Conservation (phyloP, 1,284 basidiomycete species). For the Puccinia sorghi region DNA sequence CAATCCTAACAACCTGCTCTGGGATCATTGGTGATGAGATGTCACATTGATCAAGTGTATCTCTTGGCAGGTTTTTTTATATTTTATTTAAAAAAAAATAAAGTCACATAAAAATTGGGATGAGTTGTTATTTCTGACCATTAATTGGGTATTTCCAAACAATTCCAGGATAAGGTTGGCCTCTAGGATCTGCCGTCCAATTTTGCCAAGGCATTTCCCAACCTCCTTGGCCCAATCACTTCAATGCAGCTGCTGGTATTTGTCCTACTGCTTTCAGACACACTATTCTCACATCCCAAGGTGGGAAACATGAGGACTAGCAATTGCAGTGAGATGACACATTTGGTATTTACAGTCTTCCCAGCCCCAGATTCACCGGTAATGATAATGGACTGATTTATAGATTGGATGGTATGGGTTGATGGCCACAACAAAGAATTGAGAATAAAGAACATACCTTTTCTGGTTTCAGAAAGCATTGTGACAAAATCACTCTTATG, state of each 20-base stretch:
- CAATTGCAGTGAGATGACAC: conserved; percentile 99
- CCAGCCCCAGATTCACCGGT: conserved; percentile 99
- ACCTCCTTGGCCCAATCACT: conserved; percentile 59
- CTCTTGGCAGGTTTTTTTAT: not conserved
- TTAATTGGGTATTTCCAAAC: conserved; percentile 98
- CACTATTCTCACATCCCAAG: conserved; percentile 54
- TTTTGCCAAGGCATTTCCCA: conserved; percentile 67
- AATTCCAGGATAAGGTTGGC: conserved; percentile 98
- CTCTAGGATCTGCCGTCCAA: conserved; percentile 95
- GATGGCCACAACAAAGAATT: too few relatives aligned
- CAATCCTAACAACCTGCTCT: conserved; percentile 92
- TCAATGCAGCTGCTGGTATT: conserved; percentile 65
- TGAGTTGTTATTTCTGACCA: conserved; percentile 97
- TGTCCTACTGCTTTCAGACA: conserved; percentile 55
- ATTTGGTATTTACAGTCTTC: conserved; percentile 99
- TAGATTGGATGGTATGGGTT: too few relatives aligned
- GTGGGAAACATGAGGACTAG: conserved; percentile 70
- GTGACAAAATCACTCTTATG: too few relatives aligned
- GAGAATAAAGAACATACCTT: too few relatives aligned
- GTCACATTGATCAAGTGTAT: not conserved
- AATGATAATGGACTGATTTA: conserved; percentile 96
- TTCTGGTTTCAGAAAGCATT: too few relatives aligned
- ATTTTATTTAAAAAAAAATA: not conserved
- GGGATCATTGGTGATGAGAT: not conserved
- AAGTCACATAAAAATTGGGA: conserved; percentile 71